Evolutionary conservation across 345 rosid genomes (phyloP), one percentile per base, ranked within the genome.

Genomic region (Sonneratia alba): DNA sequence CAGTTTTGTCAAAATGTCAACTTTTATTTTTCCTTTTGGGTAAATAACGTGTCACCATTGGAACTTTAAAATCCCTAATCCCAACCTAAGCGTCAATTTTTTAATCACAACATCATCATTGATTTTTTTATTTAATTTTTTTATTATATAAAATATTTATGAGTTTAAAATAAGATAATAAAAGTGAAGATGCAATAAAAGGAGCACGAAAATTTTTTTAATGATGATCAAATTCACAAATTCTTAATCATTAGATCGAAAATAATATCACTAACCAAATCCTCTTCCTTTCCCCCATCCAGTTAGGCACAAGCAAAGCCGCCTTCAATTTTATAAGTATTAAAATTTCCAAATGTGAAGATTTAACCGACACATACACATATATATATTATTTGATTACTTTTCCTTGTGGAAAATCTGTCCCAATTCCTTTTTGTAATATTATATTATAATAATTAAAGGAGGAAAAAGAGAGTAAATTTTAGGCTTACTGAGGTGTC

Each of bases 291-390:
- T 47, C 19, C 19, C 38, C 36, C 37, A 32, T n/a, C 1, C 51
- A 62, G 83, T 79, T 79, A 73, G 81, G 83, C 78, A 62, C 32
- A 55, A 69, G 74, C 12, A 24, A 80, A 75, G 75, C 69, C 19
- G 18, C 72, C 37, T 66, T 76, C 14, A 7, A 2, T 51, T 63
- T 4, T 27, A 21, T 40, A 40, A 40, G 22, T 61, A 66, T 48
- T 40, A 8, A 40, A 13, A 15, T 48, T 11, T 48, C 15, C 1
- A 27, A 27, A 27, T 15, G 18, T 48, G 53, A 48, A 48, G 53
- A 48, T 48, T 40, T 48, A 48, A 48, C 53, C 18, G 53, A 48
- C 43, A 40, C 7, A 4, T 40, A 40, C 32, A 27, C 0, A 27
- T 27, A 27, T 27, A 40, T 40, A 4, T 40, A 40, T 40, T 40